Evolutionary conservation across 129 eudicot genomes (phyloP).

Genomic region (Pseudognaphalium luteoalbum): DNA sequence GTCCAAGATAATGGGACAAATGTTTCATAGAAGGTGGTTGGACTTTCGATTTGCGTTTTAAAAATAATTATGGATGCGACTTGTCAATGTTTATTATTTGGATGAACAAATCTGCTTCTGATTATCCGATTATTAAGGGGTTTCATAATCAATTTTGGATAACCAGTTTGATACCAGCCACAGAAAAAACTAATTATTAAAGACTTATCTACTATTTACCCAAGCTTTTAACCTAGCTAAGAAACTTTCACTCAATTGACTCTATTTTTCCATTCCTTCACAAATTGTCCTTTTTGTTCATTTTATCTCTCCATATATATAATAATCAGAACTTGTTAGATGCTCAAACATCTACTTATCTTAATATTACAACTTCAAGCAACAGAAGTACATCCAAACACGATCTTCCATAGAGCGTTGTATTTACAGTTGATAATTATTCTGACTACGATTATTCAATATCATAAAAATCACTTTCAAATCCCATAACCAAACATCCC

Average conservation of each 20-base stretch:
- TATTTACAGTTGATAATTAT: background rate
- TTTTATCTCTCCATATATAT: background rate
- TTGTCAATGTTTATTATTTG: background rate
- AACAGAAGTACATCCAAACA: conserved; percentile 1
- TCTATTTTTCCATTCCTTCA: no score
- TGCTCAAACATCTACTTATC: background rate
- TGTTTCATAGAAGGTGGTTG: background rate
- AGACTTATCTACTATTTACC: background rate
- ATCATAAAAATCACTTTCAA: background rate
- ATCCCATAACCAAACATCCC: background rate
- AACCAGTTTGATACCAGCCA: no score
- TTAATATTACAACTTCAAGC: background rate
- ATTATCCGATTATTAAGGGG: background rate
- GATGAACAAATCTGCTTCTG: background rate
- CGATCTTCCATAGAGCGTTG: background rate
- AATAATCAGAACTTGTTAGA: background rate
- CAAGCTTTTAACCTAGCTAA: background rate
- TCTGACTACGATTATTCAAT: background rate
- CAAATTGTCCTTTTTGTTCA: background rate
- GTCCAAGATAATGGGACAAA: no score
- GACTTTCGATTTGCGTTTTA: background rate
- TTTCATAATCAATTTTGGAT: no score
- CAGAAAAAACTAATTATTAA: no score
- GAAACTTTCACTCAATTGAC: background rate
- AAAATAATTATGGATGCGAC: background rate